These are phyloP conservation scores for Solidago caesia DNA, from an alignment of 129 eudicot species.

Conservation along the genomic window DNA sequence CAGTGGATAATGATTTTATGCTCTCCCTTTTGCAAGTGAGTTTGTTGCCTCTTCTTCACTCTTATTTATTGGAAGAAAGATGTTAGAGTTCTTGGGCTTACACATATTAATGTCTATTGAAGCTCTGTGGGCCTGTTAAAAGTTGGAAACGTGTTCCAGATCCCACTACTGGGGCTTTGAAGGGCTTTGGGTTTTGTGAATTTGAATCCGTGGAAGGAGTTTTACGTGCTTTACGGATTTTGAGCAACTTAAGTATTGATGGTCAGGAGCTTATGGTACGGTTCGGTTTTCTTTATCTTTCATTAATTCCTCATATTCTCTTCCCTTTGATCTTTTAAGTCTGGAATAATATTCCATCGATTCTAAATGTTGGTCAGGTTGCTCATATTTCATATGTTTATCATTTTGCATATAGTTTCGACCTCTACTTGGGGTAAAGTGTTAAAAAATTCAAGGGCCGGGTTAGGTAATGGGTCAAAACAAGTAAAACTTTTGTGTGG, in stretches of 20 bases:
- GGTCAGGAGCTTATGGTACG: constrained; percentile 92
- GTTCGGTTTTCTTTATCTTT: constrained; percentile 13
- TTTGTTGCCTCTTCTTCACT: not conserved
- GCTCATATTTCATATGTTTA: constrained; percentile 4
- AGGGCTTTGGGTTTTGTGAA: constrained; percentile 94
- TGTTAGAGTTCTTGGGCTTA: constrained; percentile 6
- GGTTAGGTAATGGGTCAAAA: not conserved
- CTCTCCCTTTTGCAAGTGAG: constrained; percentile 83
- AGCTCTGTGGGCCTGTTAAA: constrained; percentile 97
- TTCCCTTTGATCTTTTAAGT: not conserved
- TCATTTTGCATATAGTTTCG: constrained; percentile 6
- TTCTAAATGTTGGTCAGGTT: not conserved
- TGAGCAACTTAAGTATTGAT: constrained; percentile 82
- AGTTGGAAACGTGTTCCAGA: constrained; percentile 96
- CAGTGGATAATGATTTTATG: constrained; percentile 93
- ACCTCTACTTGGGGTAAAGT: not conserved
- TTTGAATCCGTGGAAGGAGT: constrained; percentile 97
- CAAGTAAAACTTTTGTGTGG: not conserved
- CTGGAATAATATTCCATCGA: not conserved
- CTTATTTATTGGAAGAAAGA: not conserved
- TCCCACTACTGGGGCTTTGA: constrained; percentile 71
- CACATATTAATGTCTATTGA: constrained; percentile 18
- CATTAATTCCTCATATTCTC: constrained; percentile 3
- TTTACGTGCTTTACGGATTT: constrained; percentile 82
- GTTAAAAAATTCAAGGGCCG: not conserved